A percentile compares a stretch with the other conserved stretches of the same genome.
phyloP scores from a whole-genome alignment of 2,329 filamentous ascomycete genomes.

The Nigrospora sphaerica region DNA sequence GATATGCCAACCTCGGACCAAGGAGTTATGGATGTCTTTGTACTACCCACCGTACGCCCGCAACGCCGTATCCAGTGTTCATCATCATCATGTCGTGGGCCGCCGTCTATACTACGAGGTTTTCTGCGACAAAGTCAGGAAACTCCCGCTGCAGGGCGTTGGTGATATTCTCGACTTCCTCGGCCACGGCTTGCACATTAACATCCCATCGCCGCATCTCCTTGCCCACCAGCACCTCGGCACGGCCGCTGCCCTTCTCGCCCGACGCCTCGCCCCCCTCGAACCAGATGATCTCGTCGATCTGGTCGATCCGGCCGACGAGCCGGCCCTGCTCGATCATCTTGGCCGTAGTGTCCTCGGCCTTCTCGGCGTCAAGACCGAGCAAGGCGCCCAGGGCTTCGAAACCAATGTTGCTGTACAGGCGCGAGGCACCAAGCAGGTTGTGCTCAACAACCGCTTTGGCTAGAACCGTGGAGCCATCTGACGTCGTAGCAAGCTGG shows the following conservation, averaged over 20 bases:
- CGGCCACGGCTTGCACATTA: slow-evolving; percentile 78
- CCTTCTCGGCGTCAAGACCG: slow-evolving; percentile 70
- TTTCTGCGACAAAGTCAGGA: slow-evolving; percentile 56
- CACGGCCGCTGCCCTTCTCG: slow-evolving; percentile 59
- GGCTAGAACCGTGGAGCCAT: slow-evolving; percentile 87
- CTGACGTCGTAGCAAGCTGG: slow-evolving; percentile 81
- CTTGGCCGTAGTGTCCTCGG: slow-evolving; percentile 82
- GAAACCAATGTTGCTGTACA: slow-evolving; percentile 73
- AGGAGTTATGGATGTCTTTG: not conserved
- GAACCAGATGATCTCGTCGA: slow-evolving; percentile 82
- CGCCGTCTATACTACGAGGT: slow-evolving; percentile 34
- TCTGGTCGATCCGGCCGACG: slow-evolving; percentile 87
- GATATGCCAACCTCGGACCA: not conserved
- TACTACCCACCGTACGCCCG: not conserved
- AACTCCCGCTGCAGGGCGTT: slow-evolving; percentile 75
- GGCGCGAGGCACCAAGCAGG: slow-evolving; percentile 71
- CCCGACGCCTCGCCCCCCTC: slow-evolving; percentile 65
- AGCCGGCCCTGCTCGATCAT: slow-evolving; percentile 96
- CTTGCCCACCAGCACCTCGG: slow-evolving; percentile 55
- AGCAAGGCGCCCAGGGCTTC: slow-evolving; percentile 70
- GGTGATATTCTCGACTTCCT: slow-evolving; percentile 83
- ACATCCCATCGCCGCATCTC: slow-evolving; percentile 82
- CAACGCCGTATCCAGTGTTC: slow-evolving; percentile 2
- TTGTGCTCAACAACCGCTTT: slow-evolving; percentile 97
- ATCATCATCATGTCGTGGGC: slow-evolving; percentile 1